Evolutionary conservation across 1,284 basidiomycete genomes (phyloP).

Genomic region (Rhodotorula sp.): DNA sequence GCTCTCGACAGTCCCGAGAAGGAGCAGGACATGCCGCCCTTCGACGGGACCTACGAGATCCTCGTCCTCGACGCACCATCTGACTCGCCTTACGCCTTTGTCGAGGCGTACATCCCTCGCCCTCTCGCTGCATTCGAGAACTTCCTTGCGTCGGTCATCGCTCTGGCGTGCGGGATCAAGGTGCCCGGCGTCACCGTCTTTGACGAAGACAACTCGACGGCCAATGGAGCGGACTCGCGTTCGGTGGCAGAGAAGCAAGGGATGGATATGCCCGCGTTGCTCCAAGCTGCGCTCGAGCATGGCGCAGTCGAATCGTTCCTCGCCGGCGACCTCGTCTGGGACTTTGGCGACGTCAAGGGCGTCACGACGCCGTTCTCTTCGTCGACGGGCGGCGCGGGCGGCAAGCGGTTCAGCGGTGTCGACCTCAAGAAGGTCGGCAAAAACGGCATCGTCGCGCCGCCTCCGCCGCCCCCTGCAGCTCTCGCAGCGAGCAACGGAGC

Average conservation of each 20-base stretch:
- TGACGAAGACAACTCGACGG: neutral
- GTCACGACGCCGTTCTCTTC: conserved; percentile 19
- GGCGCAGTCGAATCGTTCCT: conserved; percentile 32
- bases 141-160: conserved; percentile 26
- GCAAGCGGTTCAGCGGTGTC: conserved; percentile 19
- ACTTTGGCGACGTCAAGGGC: conserved; percentile 28
- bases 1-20: conserved; percentile 35
- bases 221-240: neutral
- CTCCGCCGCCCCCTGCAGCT: conserved; percentile 3
- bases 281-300: conserved; percentile 25
- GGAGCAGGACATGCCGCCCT: conserved; percentile 26
- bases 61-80: conserved; percentile 35
- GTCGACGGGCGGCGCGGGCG: neutral
- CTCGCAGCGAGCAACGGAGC: neutral
- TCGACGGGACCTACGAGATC: conserved; percentile 26
- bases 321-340: conserved; percentile 30
- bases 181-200: conserved; percentile 16
- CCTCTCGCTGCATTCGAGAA: conserved; percentile 28
- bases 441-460: conserved; percentile 33
- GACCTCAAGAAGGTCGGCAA: conserved; percentile 31
- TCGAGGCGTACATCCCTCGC: conserved; percentile 21
- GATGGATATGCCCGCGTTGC: conserved; percentile 22
- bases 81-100: conserved; percentile 15
- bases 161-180: conserved; percentile 23
- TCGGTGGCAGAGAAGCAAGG: conserved; percentile 3